These are phyloP conservation scores for Macadamia integrifolia DNA, from an alignment of 164 flowering plant species.

Conservation along the genomic window DNA sequence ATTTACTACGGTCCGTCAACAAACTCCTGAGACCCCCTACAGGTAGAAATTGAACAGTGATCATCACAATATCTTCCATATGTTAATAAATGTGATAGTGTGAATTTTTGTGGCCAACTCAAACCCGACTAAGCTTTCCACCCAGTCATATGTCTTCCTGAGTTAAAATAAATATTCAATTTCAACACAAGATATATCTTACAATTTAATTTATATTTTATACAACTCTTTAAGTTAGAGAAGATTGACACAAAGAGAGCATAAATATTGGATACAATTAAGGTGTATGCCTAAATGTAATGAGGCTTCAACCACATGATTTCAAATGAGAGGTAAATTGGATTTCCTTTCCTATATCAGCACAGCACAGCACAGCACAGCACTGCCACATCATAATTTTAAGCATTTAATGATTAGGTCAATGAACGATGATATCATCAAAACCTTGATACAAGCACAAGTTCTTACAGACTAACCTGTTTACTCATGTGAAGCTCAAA, in stretches of 20 bases:
- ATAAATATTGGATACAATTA: no score
- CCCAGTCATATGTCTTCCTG: no score
- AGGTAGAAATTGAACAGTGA: constrained; percentile 11
- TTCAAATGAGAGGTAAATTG: neutral
- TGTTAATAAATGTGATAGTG: no score
- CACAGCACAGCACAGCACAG: neutral
- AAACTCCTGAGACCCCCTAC: constrained; percentile 74
- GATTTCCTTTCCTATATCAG: neutral
- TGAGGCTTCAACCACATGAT: neutral
- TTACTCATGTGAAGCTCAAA: neutral
- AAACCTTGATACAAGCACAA: neutral
- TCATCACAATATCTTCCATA: neutral
- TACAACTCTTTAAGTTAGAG: no score
- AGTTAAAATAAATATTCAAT: neutral
- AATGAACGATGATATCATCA: neutral
- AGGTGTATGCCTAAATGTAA: neutral
- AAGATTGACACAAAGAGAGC: neutral
- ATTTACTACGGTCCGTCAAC: constrained; percentile 71
- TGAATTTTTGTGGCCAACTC: no score
- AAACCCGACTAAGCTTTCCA: no score
- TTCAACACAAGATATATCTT: neutral
- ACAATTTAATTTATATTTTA: no score
- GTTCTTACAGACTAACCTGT: neutral
- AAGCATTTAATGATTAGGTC: no score
- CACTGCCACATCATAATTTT: neutral